Conservation (phyloP, 345 rosid species). For the Psidium friedrichsthalianum region DNA sequence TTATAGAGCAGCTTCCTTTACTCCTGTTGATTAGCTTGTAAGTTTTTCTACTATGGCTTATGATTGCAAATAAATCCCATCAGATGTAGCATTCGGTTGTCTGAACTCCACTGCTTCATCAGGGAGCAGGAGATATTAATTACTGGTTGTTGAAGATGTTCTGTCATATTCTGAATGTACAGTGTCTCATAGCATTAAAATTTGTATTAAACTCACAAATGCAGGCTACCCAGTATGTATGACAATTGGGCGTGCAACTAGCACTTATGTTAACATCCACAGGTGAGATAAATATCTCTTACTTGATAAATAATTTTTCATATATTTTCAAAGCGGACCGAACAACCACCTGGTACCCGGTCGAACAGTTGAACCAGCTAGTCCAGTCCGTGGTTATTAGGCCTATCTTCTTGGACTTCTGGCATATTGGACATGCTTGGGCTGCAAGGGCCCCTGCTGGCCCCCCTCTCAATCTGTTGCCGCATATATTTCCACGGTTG, state of each 20-base stretch:
- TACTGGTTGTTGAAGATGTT: background rate
- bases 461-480: background rate
- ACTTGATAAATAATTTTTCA: background rate
- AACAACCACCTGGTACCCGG: background rate
- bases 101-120: background rate
- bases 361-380: background rate
- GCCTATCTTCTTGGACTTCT: background rate
- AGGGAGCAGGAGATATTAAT: background rate
- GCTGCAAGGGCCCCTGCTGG: background rate
- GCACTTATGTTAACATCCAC: slow-evolving; percentile 30
- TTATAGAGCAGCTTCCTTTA: background rate
- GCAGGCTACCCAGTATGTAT: slow-evolving; percentile 87
- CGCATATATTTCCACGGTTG: background rate
- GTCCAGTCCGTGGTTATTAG: background rate
- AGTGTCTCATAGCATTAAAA: background rate
- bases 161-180: background rate
- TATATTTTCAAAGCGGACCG: background rate
- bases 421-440: background rate
- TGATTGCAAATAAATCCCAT: background rate
- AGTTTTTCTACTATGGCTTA: background rate
- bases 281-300: slow-evolving; percentile 32
- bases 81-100: background rate
- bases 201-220: slow-evolving; percentile 6
- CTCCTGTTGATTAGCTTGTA: background rate
- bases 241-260: slow-evolving; percentile 50